Evolutionary conservation across 768 basidiomycete species (phyloP), one percentile per base, ranked within the genome.

Genomic region (Xanthoconium purpureum): DNA sequence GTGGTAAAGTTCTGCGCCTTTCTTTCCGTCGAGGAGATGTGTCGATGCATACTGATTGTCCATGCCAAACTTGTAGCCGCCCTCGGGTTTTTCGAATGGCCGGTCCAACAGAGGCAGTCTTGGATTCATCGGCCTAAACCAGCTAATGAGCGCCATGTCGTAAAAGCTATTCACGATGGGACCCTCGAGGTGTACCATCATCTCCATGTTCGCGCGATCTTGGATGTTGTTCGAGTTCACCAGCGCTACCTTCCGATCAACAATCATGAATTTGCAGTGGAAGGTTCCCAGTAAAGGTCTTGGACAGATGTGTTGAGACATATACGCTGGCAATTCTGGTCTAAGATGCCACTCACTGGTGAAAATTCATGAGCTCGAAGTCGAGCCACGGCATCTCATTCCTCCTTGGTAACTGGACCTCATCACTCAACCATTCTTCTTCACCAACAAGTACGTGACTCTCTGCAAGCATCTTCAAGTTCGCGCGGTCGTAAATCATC

Each of bases 141-240:
- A 88, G 44, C 80, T 80, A 52, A 86, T 74, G 47, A 89, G 78
- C 14, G 83, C 82, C 70, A 80, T 81, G 68, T 89, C 88, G 70
- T 87, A 88, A 59, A 89, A 75, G 6, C 82, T 75, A 54, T 88
- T 79, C 55, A 89, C 87, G 50, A 89, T 78, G 0, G 84, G 82
- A 0, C 87, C 87, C 64, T 89, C 87, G 42, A 88, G 75, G 60
- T 87, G 85, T 6, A 80, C 68, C 84, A 86, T 86, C 79, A 87
- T 81, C 69, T 83, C 78, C 56, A 78, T 59, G 61, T 80, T 78
- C 8, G 75, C 71, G 18, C 78, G 75, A 59, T 83, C 80, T 70
- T 86, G 85, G 39, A 88, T 84, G 54, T 88, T 88, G 70, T 87
- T 87, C 48, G 78, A 80, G 66, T 84, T 84, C 51, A 89, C 69